A percentile compares a stretch with the other conserved stretches of the same genome.
phyloP scores from a whole-genome alignment of 495 filamentous ascomycete species.

The Rostrohypoxylon terebratum region DNA sequence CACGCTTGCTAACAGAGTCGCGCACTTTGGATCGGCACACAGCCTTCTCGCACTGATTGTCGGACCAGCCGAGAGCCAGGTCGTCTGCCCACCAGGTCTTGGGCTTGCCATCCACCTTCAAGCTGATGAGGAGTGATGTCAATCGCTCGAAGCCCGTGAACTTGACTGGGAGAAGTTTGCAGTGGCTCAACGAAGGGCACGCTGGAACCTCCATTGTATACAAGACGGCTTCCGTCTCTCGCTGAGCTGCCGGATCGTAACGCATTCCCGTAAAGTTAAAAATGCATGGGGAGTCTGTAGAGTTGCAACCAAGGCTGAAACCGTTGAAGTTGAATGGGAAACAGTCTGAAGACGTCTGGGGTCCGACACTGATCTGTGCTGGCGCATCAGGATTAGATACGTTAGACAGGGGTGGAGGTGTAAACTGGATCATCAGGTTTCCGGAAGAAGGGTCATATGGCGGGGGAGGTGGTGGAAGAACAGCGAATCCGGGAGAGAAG shows the following conservation, averaged over 20 bases:
- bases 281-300: slow-evolving; percentile 49
- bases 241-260: slow-evolving; percentile 40
- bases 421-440: slow-evolving; percentile 53
- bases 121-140: slow-evolving; percentile 53
- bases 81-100: slow-evolving; percentile 60
- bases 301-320: slow-evolving; percentile 56
- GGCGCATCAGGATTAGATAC: slow-evolving; percentile 27
- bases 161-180: slow-evolving; percentile 49
- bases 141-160: slow-evolving; percentile 54
- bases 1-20: slow-evolving; percentile 46
- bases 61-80: slow-evolving; percentile 56
- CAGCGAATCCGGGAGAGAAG: slow-evolving; percentile 54
- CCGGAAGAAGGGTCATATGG: slow-evolving; percentile 56
- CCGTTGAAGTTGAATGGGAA: slow-evolving; percentile 58
- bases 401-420: slow-evolving; percentile 47
- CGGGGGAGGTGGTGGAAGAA: slow-evolving; percentile 41
- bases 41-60: slow-evolving; percentile 54
- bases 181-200: slow-evolving; percentile 48
- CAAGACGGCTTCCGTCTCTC: slow-evolving; percentile 31
- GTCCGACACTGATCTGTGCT: slow-evolving; percentile 54
- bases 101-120: slow-evolving; percentile 45
- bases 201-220: slow-evolving; percentile 50
- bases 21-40: slow-evolving; percentile 54
- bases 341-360: slow-evolving; percentile 50
- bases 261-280: slow-evolving; percentile 56